Evolutionary conservation across 2,329 filamentous ascomycete species (phyloP), one percentile per base, ranked within the genome.

Genomic region (Annulohypoxylon truncatum): DNA sequence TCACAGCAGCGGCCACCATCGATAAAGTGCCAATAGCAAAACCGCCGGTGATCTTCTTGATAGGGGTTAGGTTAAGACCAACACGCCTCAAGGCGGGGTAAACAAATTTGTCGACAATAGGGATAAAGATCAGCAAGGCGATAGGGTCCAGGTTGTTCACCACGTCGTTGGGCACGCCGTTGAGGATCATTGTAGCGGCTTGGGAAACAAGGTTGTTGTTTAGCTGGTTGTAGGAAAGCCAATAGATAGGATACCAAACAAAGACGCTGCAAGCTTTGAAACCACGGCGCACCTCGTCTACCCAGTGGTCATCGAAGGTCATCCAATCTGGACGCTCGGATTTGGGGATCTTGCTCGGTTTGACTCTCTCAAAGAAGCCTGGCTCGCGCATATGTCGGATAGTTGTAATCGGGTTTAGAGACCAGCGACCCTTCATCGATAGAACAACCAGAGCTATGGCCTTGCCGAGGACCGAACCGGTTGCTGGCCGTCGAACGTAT

Each of bases 251-350:
- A 61, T 89, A 85, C 82, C 90, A 93, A 67, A 89, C 78, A 78
- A 92, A 94, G 31, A 93, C 90, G 69, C 86, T 83, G 81, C 90
- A 92, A 61, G 90, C 90, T 72, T 85, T 83, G 61, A 92, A 81
- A 66, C 90, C 91, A 78, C 91, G 89, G 55, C 84, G 84, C 51
- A 94, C 88, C 75, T 94, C 90, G 75, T 93, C 91, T 31, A 95
- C 92, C 91, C 92, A 95, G 55, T 87, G 87, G 71, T 95, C 92
- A 67, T 95, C 92, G 71, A 93, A 94, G 0, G 89, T 91, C 90
- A 94, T 94, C 91, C 91, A 94, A 0, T 59, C 40, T 0, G 91
- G 91, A 58, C 89, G 88, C 68, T 83, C 76, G 1, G 77, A 77
- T 35, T 84, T 80, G 8, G 84, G 80, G 4, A 92, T 82, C 33